Evolutionary conservation across 2,329 filamentous ascomycete genomes (phyloP), one percentile per base, ranked within the genome.

Genomic region (Eurotiales sp.): DNA sequence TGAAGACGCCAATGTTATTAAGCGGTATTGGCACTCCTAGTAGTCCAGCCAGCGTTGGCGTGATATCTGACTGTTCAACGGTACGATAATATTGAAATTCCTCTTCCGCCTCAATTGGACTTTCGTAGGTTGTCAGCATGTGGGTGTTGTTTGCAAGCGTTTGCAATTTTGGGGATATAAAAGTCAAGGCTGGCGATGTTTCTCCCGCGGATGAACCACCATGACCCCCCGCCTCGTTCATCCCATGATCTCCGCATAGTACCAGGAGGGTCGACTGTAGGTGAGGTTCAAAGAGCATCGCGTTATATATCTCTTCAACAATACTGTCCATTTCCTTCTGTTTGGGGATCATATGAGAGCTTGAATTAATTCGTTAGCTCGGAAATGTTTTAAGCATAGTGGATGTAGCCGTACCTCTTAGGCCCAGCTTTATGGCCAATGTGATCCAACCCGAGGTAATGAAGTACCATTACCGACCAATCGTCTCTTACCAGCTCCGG

Each of bases 191-290:
- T 0, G 93, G 87, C 1, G 92, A 96, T 1, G 93, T 97, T 73
- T 99, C 93, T 39, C 93, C 92, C 1, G 90, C 82, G 0, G 91
- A 91, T 8, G 92, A 96, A 34, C 92, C 93, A 25, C 93, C 93
- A 66, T 99, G 93, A 59, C 97, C 97, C 2, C 93, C 93, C 17
- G 89, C 93, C 61, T 97, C 92, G 60, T 97, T 99, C 93, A 99
- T 99, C n/a, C 93, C 93, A 65, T 99, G 93, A 62, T 99, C 95
- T 51, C 93, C 93, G 51, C 86, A 90, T 6, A 99, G 72, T 3
- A 99, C 84, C 41, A 99, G 79, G 2, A 99, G 73, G 0, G 92
- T 90, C 4, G 87, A 87, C 27, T 81, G 65, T 1, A 96, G 81
- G 67, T 96, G 86, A 1, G 79, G 65, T 51, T 87, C 73, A 3